Evolutionary conservation across 305 asterid species (phyloP), one percentile per base, ranked within the genome.

Genomic region (Nicotiana rustica): DNA sequence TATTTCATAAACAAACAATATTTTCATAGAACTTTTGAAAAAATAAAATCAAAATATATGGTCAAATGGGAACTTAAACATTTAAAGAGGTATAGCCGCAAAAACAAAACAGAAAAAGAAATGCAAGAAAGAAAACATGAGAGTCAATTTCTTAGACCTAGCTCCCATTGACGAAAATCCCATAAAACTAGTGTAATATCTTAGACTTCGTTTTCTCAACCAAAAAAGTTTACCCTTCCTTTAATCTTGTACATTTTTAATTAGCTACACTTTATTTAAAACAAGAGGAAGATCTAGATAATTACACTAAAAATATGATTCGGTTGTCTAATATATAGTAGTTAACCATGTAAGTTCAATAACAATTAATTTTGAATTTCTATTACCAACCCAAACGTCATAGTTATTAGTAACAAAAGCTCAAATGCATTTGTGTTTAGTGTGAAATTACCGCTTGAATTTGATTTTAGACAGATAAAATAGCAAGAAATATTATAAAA

Each of bases 71-170:
- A 36, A 7, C 7, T 36, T 36, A 36, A 36, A 36, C 41, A 36
- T 36, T 36, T 36, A 36, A 36, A 36, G 6, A 36, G 41, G 41
- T 5, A 36, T 5, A 36, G 41, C 41, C 41, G 41, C 41, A 36
- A 69, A 69, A 69, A 69, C 18, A 69, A 12, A 69, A 10, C 35
- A 38, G 59, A 69, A 35, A n/a, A 67, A 64, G 41, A 25, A 67
- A 67, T 14, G 10, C 70, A 5, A 14, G 8, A 29, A 2, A 31
- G 19, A 13, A 66, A 5, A 31, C 17, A 1, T 44, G 1, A 5
- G 19, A 18, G 60, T 70, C 19, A 19, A 70, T 19, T 44, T 70
- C 62, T 73, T 14, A 21, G 4, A 73, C 60, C 36, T 31, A 3
- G 21, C 5, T 47, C 3, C 60, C 5, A 6, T 1, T 47, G 38